Conservation (phyloP, 345 rosid species). For the Dipteronia dyeriana region DNA sequence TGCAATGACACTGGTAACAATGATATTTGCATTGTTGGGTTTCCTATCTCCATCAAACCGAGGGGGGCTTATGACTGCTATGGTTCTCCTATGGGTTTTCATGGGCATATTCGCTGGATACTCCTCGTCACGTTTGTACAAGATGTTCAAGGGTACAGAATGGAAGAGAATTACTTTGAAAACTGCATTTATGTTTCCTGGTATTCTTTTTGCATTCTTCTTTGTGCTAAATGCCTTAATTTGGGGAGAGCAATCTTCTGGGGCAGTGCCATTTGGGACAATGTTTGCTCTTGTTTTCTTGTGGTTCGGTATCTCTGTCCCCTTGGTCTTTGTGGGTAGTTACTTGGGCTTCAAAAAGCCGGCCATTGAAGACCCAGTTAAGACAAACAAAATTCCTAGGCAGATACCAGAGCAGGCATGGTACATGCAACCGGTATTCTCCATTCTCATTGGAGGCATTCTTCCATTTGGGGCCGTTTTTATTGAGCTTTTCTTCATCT, state of each 20-base stretch:
- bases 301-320: constrained; percentile 98
- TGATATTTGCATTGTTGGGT: constrained; percentile 93
- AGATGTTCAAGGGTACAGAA: constrained; percentile 93
- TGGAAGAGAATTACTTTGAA: constrained; percentile 94
- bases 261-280: constrained; percentile 96
- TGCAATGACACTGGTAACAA: constrained; percentile 90
- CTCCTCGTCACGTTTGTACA: constrained; percentile 83
- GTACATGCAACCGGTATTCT: constrained; percentile 95
- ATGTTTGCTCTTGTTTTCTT: constrained; percentile 95
- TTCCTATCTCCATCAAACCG: constrained; percentile 95
- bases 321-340: constrained; percentile 92
- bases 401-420: constrained; percentile 96
- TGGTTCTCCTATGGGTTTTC: constrained; percentile 98
- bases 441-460: constrained; percentile 92
- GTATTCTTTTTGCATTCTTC: constrained; percentile 77
- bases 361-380: constrained; percentile 85
- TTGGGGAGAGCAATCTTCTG: constrained; percentile 96
- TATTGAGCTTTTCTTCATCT: constrained; percentile 94
- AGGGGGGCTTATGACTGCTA: constrained; percentile 99
- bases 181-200: constrained; percentile 95
- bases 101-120: constrained; percentile 96
- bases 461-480: constrained; percentile 97
- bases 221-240: constrained; percentile 86
- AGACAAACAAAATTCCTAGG: constrained; percentile 94
- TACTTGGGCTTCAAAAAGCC: constrained; percentile 94